Percentiles rank a stretch among this genome's conserved stretches.
Conservation (phyloP, 2,329 filamentous ascomycete genomes). For the Stagonosporopsis chrysanthemi region DNA sequence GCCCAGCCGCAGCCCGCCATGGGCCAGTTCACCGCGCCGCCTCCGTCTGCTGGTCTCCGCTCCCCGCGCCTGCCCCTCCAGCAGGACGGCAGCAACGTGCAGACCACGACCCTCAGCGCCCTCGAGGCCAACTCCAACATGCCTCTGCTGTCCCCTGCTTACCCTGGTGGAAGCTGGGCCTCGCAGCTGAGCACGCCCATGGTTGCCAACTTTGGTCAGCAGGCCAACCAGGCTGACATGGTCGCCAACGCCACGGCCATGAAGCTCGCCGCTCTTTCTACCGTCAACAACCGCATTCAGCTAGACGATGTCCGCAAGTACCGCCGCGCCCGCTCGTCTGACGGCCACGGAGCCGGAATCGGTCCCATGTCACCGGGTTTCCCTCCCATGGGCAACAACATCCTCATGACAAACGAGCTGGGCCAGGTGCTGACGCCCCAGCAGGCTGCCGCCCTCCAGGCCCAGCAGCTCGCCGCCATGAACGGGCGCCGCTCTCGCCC, state of each 20-base stretch:
- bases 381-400: conserved; percentile 70
- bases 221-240: conserved; percentile 86
- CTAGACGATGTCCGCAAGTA: conserved; percentile 97
- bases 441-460: conserved; percentile 60
- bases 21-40: conserved; percentile 89
- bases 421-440: conserved; percentile 79
- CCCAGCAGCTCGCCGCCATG: conserved; percentile 83
- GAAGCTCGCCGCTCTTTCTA: conserved; percentile 96
- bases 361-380: conserved; percentile 71
- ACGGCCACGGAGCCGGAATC: conserved; percentile 70
- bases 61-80: conserved; percentile 77
- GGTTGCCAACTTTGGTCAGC: conserved; percentile 79
- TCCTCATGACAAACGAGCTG: conserved; percentile 94
- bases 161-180: conserved; percentile 91
- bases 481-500: conserved; percentile 86
- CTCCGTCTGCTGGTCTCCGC: conserved; percentile 76
- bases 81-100: conserved; percentile 72
- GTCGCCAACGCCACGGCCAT: conserved; percentile 98
- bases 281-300: conserved; percentile 97
- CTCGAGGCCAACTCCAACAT: conserved; percentile 75
- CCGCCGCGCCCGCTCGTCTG: conserved; percentile 87
- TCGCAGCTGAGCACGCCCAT: conserved; percentile 98
- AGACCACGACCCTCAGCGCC: conserved; percentile 81
- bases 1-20: conserved; percentile 61
- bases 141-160: conserved; percentile 81